Base-by-base conservation (phyloP, 768 basidiomycete genomes). In the Rhodocollybia butyracea region DNA sequence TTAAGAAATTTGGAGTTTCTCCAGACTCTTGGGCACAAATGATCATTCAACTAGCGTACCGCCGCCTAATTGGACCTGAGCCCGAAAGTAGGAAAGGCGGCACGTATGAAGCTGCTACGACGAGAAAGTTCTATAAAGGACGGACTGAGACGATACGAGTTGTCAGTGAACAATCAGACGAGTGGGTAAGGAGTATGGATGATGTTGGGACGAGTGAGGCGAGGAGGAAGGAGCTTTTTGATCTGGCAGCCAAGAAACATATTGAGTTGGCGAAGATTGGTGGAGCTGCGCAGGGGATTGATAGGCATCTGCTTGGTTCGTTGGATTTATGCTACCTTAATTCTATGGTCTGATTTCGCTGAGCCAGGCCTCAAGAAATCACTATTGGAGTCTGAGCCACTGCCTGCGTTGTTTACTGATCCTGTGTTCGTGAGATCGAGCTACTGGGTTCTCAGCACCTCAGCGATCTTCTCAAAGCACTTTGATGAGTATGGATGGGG, bases 11-110 rank as follows among this genome's bases (percentile, higher is more conserved):
- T 62, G 85, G 89, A 31, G 84, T 89, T n/a, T 91, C 92, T 39
- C 95, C 95, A 2, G 95, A 98, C 65, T 89, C 89, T 26, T 97
- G 94, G 93, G 86, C 90, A 43, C 95, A 98, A 73, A 85, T 97
- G 81, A 74, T 94, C 64, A 78, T 95, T 47, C 95, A 98, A 67
- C 74, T 98, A 43, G 95, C 94, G 5, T 94, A 94, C 68, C 81
- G 77, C 55, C 82, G 94, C 1, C 77, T 93, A 31, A 70, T 86
- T 29, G 75, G 78, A 38, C 61, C 67, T n/a, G n/a, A n/a, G n/a
- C n/a, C n/a, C n/a, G 69, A 76, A 34, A 74, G 77, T 73, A 69
- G 84, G 58, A 73, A 74, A 27, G 93, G 90, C 2, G 91, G 82
- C 4, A 94, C 93, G n/a, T 98, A 98, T 66, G 95, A 98, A 71